A percentile compares a stretch with the other conserved stretches of the same genome.
Evolutionary conservation across 2,329 filamentous ascomycete species (phyloP).

Genomic region (Sporothrix brunneoviolacea): DNA sequence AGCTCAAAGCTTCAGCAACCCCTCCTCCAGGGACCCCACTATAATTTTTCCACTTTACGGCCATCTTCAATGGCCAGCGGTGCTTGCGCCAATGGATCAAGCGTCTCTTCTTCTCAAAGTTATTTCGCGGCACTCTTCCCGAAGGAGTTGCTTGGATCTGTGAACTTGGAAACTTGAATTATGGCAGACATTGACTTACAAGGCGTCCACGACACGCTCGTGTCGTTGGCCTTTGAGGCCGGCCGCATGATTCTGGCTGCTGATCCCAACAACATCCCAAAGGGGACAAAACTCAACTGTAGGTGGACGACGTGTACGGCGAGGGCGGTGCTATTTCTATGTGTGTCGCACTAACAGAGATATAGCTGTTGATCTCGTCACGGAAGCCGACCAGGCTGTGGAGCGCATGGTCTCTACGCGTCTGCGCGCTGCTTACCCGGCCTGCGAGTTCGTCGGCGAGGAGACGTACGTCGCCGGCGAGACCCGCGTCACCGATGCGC

Average conservation of each 20-base stretch:
- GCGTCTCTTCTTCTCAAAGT: no score
- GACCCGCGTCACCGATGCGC: slow-evolving; percentile 52
- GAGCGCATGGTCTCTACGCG: slow-evolving; percentile 53
- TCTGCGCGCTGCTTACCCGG: slow-evolving; percentile 47
- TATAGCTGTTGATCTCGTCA: slow-evolving; percentile 63
- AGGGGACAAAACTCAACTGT: slow-evolving; percentile 61
- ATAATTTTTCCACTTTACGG: not conserved
- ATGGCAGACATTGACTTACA: slow-evolving; percentile 55
- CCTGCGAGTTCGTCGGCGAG: slow-evolving; percentile 63
- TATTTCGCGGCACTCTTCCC: no score
- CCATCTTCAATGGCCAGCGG: no score
- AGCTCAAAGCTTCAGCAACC: slow-evolving; percentile 7
- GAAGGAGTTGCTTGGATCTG: no score
- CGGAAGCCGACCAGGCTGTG: slow-evolving; percentile 60
- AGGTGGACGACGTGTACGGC: not conserved
- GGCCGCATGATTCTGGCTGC: slow-evolving; percentile 57
- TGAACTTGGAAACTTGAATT: not conserved
- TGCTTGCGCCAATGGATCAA: no score
- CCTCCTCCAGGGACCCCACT: slow-evolving; percentile 13
- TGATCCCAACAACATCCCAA: slow-evolving; percentile 50
- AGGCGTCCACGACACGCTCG: slow-evolving; percentile 54
- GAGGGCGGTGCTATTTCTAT: no score
- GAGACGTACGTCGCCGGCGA: slow-evolving; percentile 67
- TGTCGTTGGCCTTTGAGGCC: slow-evolving; percentile 56
- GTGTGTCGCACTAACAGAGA: no score